A percentile compares a stretch with the other conserved stretches of the same genome.
Evolutionary conservation across 805 yeast species (phyloP).

Genomic region (Starmera pachycereana): DNA sequence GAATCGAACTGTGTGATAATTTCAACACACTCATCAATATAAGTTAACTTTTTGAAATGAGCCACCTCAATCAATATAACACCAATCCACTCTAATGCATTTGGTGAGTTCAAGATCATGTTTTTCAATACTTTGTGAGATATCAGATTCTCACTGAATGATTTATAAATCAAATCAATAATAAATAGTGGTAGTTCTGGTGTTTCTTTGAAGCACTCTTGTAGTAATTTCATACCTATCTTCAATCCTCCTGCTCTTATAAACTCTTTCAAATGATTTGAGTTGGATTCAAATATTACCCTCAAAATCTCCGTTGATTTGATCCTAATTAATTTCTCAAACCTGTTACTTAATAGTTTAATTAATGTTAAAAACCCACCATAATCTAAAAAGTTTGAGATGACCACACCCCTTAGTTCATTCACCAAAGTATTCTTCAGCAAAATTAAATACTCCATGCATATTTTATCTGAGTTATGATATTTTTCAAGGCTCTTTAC

Average conservation of each 20-base stretch:
- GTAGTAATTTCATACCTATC: slow-evolving; percentile 29
- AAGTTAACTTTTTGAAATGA: slow-evolving; percentile 2
- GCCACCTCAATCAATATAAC: slow-evolving; percentile 23
- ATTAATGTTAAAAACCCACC: slow-evolving; percentile 11
- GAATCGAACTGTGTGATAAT: slow-evolving; percentile 22
- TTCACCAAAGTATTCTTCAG: not conserved
- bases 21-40: slow-evolving; percentile 24
- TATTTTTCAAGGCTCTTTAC: not conserved
- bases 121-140: slow-evolving; percentile 33
- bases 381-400: slow-evolving; percentile 6
- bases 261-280: slow-evolving; percentile 27
- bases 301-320: slow-evolving; percentile 4
- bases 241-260: slow-evolving; percentile 36
- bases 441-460: not conserved
- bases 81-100: slow-evolving; percentile 27
- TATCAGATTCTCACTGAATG: slow-evolving; percentile 26
- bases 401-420: not conserved
- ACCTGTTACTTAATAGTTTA: slow-evolving; percentile 1
- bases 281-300: slow-evolving; percentile 13
- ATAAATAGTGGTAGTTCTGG: slow-evolving; percentile 29
- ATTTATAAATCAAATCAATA: slow-evolving; percentile 25
- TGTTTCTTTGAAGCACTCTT: slow-evolving; percentile 31
- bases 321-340: not conserved
- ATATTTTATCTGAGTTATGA: not conserved
- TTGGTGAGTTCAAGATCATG: slow-evolving; percentile 29